A percentile compares a stretch with the other conserved stretches of the same genome.
These are phyloP conservation scores for Colletotrichum eleusines DNA, from an alignment of 2,329 filamentous ascomycete genomes.

Conservation along the genomic window DNA sequence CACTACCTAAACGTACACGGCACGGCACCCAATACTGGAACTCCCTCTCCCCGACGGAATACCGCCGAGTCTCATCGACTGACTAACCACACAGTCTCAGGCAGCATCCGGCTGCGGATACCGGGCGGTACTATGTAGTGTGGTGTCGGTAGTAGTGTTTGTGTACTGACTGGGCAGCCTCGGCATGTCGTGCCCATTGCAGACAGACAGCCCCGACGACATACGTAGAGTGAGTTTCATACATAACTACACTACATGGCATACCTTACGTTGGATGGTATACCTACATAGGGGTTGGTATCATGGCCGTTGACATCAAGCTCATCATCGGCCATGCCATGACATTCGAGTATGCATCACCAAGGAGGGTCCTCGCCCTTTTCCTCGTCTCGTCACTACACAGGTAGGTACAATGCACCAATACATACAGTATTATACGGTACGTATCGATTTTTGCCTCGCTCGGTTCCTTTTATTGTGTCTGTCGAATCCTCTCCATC, in stretches of 20 bases:
- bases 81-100: background rate
- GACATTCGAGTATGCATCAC: background rate
- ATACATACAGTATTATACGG: background rate
- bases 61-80: constrained; percentile 10
- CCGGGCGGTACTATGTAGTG: no score
- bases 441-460: constrained; percentile 33
- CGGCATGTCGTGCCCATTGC: background rate
- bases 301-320: constrained; percentile 11
- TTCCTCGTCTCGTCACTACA: background rate
- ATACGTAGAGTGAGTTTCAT: no score
- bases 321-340: constrained; percentile 5
- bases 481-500: constrained; percentile 23
- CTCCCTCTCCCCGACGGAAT: background rate
- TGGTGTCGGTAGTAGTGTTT: no score
- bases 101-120: background rate
- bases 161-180: no score
- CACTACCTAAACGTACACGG: no score
- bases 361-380: background rate
- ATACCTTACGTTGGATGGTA: background rate
- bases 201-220: background rate
- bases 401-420: no score
- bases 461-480: constrained; percentile 18
- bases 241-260: background rate
- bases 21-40: no score
- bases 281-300: background rate